Conservation (phyloP, 495 filamentous ascomycete genomes). For the Terfezia boudieri region DNA sequence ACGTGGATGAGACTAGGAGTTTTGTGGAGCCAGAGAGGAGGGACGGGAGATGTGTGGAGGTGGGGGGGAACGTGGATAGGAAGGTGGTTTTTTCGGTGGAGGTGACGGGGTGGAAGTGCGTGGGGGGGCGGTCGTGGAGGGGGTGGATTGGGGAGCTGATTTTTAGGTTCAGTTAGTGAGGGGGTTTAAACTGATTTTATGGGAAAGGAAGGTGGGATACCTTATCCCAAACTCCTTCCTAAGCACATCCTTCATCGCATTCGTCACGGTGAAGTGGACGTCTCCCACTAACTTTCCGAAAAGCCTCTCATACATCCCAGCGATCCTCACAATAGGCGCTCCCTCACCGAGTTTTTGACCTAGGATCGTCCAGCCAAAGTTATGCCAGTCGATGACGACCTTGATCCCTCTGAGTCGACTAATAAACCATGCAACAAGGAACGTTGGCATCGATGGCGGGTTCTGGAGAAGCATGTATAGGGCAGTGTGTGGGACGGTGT, state of each 20-base stretch:
- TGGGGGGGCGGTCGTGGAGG: conserved; percentile 72
- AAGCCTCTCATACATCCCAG: conserved; percentile 49
- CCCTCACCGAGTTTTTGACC: conserved; percentile 39
- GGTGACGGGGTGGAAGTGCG: conserved; percentile 51
- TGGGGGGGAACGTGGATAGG: conserved; percentile 36
- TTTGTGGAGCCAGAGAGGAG: conserved; percentile 34
- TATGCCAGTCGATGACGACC: conserved; percentile 94
- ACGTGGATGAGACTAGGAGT: conserved; percentile 73
- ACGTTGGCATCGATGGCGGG: conserved; percentile 80
- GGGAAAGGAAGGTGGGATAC: not conserved
- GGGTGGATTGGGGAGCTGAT: conserved; percentile 41
- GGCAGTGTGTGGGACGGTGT: conserved; percentile 39
- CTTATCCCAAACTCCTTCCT: conserved; percentile 22
- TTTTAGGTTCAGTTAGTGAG: conserved; percentile 25
- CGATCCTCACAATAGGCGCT: conserved; percentile 45
- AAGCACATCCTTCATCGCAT: conserved; percentile 63
- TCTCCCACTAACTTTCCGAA: conserved; percentile 40
- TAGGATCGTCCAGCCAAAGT: conserved; percentile 93
- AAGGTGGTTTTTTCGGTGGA: conserved; percentile 31
- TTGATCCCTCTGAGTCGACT: conserved; percentile 59
- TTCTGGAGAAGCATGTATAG: conserved; percentile 34
- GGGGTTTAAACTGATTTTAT: not conserved
- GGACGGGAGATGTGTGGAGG: conserved; percentile 29
- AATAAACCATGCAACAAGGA: conserved; percentile 47
- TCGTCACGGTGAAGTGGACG: conserved; percentile 66